phyloP scores from a whole-genome alignment of 352 stramenopile genomes.

The Phytophthora melonis region DNA sequence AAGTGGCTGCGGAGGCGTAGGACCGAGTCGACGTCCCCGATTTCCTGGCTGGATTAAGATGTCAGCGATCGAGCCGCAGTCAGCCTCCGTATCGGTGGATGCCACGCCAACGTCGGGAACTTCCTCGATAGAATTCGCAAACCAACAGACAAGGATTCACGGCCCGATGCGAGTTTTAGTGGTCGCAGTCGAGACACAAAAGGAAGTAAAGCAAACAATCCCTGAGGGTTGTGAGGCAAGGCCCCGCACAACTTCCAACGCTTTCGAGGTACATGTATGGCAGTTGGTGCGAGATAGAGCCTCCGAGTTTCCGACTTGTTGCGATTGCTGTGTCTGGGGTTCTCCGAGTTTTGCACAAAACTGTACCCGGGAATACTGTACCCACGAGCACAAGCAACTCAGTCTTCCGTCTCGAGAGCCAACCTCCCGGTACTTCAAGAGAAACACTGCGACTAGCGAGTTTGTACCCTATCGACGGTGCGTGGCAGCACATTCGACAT shows the following conservation, averaged over 20 bases:
- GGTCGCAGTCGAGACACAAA: too few species aligned
- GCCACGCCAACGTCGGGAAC: too few species aligned
- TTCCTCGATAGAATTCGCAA: neutral
- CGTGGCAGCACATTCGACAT: neutral
- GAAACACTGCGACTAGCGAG: neutral
- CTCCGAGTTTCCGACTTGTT: too few species aligned
- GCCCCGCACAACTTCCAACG: too few species aligned
- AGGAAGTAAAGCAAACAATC: too few species aligned
- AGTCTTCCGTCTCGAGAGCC: too few species aligned
- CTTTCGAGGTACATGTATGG: too few species aligned
- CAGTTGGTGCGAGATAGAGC: too few species aligned
- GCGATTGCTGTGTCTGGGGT: too few species aligned
- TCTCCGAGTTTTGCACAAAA: neutral
- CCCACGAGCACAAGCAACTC: too few species aligned
- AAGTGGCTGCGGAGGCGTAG: neutral
- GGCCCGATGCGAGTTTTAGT: too few species aligned
- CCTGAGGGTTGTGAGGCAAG: too few species aligned
- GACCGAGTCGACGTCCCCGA: neutral
- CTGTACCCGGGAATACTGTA: neutral
- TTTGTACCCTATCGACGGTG: neutral
- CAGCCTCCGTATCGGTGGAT: neutral
- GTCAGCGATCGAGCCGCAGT: slow-evolving; percentile 2
- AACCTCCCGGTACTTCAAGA: neutral
- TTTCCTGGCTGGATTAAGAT: neutral
- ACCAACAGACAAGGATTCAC: neutral